These are phyloP conservation scores for Cicer chorassanicum DNA, from an alignment of 306 rosid genomes.

Conservation along the genomic window DNA sequence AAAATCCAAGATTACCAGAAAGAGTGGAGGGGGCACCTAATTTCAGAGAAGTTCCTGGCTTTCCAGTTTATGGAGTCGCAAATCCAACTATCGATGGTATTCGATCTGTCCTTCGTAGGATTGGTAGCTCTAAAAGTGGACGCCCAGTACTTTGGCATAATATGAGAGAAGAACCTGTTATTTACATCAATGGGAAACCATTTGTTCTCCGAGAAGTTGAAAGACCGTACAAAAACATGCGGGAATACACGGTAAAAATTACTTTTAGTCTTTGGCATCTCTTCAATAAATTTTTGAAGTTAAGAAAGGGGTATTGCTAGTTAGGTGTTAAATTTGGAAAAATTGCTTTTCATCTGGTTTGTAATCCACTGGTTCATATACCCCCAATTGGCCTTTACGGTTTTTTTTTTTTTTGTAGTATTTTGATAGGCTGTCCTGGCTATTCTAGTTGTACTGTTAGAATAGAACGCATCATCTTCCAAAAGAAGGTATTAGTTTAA, in stretches of 20 bases:
- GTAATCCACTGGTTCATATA: not conserved
- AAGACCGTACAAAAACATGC: constrained; percentile 92
- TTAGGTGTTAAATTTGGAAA: constrained; percentile 33
- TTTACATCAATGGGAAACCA: constrained; percentile 91
- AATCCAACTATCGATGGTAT: constrained; percentile 95
- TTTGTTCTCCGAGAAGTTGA: constrained; percentile 96
- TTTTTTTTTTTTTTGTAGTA: constrained; percentile 17
- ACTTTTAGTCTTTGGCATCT: constrained; percentile 28
- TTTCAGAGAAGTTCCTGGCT: constrained; percentile 89
- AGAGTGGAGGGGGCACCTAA: constrained; percentile 93
- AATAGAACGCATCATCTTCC: not conserved
- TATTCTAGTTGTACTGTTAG: not conserved
- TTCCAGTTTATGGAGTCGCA: constrained; percentile 96
- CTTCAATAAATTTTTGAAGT: constrained; percentile 9
- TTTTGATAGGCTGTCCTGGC: constrained; percentile 17
- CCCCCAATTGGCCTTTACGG: not conserved
- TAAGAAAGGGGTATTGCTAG: constrained; percentile 27
- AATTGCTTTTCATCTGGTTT: constrained; percentile 25
- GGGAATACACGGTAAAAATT: constrained; percentile 78
- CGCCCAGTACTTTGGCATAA: constrained; percentile 89
- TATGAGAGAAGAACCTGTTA: constrained; percentile 96
- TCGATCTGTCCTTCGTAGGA: constrained; percentile 72
- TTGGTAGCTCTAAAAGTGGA: constrained; percentile 71
- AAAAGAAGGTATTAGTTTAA: constrained; percentile 1
- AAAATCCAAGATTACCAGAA: constrained; percentile 71